phyloP scores from a whole-genome alignment of 257 asterid genomes.

The Apocynum venetum region DNA sequence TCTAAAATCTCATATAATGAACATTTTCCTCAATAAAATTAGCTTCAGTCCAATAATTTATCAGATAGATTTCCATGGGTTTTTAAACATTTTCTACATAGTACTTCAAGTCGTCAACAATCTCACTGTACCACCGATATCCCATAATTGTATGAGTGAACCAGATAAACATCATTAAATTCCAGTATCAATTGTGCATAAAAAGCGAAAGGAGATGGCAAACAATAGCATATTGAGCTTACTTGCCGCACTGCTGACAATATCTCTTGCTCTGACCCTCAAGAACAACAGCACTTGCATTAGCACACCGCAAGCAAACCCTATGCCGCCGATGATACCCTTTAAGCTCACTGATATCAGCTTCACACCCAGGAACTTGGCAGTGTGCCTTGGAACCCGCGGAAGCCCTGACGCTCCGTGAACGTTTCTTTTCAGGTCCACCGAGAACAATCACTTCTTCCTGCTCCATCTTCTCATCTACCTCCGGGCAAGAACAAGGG shows the following conservation, averaged over 20 bases:
- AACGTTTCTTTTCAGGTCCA: slow-evolving; percentile 61
- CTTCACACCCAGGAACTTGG: slow-evolving; percentile 89
- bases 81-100: neutral
- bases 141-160: neutral
- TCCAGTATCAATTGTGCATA: neutral
- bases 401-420: slow-evolving; percentile 42
- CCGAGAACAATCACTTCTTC: slow-evolving; percentile 37
- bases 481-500: slow-evolving; percentile 93
- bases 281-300: slow-evolving; percentile 57
- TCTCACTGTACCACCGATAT: neutral
- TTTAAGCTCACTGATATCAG: slow-evolving; percentile 83
- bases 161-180: neutral
- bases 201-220: neutral
- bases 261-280: slow-evolving; percentile 87
- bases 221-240: slow-evolving; percentile 11
- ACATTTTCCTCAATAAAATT: neutral
- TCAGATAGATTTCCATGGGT: neutral
- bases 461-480: slow-evolving; percentile 65
- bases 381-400: slow-evolving; percentile 50
- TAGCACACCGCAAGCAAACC: slow-evolving; percentile 82
- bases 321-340: slow-evolving; percentile 91
- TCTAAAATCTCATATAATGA: neutral
- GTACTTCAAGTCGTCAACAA: neutral
- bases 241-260: slow-evolving; percentile 78
- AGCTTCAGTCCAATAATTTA: neutral